Base-by-base conservation (phyloP, 371 early-diverging fungal species). In the Actinomortierella wolfii region DNA sequence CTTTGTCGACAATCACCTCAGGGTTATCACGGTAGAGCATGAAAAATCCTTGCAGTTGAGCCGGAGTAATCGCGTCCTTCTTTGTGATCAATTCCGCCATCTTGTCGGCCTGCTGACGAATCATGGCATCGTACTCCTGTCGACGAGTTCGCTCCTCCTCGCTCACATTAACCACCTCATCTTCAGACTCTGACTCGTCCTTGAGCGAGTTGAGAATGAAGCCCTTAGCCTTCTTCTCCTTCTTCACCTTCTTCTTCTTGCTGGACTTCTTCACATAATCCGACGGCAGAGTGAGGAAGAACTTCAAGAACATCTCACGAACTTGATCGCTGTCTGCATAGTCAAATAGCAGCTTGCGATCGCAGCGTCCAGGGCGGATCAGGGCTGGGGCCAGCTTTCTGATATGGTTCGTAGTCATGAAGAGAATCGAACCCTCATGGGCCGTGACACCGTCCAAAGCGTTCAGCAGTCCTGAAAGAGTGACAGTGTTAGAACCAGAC, bases 341-440 rank as follows among this genome's bases (percentile, higher is more conserved):
- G 23, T 73, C 74, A 63, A 73, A 73, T 45, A 68, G 66, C 59
- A 93, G 79, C 70, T 89, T 89, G 26, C 91, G 71, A 64, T 95
- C 94, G 67, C 94, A 92, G 53, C 96, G 87, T 26, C 95, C 96
- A 48, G 94, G 92, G 21, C 96, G 83, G 56, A 92, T 89, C 47
- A 94, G 76, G 1, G 94, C 96, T 3, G 93, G 92, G 76, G 94
- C 94, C 39, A 95, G 81, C 34, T 81, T 76, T 49, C 93, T 91
- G 43, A 89, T 85, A 66, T 91, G 90, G 79, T 95, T 94, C 3
- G 92, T 91, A 3, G 96, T 94, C 94, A 96, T 94, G 57, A 92
- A 85, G 58, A 90, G 83, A 24, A 90, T 79, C 28, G 83, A 82
- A 9, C 91, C 90, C 51, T 92, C 90, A 45, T 83, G 83, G 8